Conservation (phyloP, 257 asterid genomes). For the Nicotiana otophora region DNA sequence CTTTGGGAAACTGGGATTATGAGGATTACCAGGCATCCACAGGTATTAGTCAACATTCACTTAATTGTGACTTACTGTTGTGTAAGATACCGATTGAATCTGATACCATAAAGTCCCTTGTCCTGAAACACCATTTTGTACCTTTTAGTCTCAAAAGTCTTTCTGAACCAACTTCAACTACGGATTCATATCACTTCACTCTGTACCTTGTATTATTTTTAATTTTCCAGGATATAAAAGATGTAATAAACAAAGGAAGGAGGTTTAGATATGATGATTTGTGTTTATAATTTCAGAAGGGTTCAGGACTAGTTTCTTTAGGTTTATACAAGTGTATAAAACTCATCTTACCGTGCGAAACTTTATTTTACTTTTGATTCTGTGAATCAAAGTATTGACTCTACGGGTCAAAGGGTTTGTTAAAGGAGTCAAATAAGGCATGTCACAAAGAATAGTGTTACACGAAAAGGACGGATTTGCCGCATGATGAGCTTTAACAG, state of each 20-base stretch:
- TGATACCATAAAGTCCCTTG: neutral
- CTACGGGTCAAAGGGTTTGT: neutral
- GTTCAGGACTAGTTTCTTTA: neutral
- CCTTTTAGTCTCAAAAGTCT: neutral
- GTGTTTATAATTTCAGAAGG: neutral
- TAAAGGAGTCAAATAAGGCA: neutral
- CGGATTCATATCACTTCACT: neutral
- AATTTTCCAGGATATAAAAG: neutral
- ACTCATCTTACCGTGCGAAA: neutral
- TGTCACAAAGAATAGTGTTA: neutral
- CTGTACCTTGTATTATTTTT: neutral
- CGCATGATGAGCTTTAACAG: neutral
- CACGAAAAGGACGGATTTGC: neutral
- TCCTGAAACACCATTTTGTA: neutral
- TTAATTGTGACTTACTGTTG: neutral
- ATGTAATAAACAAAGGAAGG: neutral
- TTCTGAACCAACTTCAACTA: neutral
- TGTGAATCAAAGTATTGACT: neutral
- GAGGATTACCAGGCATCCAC: constrained; percentile 97
- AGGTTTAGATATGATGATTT: neutral
- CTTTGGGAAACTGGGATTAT: constrained; percentile 99
- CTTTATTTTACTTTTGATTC: neutral
- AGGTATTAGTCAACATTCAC: constrained; percentile 40
- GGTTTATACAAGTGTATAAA: neutral
- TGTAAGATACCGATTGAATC: neutral